Conservation (phyloP, 345 rosid species). For the Salix brachista region DNA sequence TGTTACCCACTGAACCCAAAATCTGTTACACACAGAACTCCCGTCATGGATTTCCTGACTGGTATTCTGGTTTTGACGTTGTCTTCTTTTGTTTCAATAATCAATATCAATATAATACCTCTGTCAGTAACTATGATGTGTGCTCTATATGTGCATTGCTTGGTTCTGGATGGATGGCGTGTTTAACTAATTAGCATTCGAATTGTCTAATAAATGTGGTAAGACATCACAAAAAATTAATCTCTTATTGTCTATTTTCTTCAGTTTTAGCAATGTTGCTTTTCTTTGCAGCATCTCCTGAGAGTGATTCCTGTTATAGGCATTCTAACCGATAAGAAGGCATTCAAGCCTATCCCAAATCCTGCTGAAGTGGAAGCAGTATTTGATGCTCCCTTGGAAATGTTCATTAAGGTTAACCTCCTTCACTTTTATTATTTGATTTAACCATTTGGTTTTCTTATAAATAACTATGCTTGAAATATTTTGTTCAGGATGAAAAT, state of each 20-base stretch:
- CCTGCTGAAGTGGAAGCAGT: slow-evolving; percentile 83
- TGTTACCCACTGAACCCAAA: not conserved
- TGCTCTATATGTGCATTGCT: not conserved
- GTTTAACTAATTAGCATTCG: not conserved
- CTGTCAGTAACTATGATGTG: not conserved
- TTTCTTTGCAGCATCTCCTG: slow-evolving; percentile 69
- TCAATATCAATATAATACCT: not conserved
- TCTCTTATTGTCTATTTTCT: not conserved
- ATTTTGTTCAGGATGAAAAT: slow-evolving; percentile 56
- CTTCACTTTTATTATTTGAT: slow-evolving; percentile 8
- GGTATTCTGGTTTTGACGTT: not conserved
- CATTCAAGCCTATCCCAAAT: slow-evolving; percentile 64
- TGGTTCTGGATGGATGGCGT: not conserved
- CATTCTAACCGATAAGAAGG: slow-evolving; percentile 46
- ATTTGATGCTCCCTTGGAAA: slow-evolving; percentile 88
- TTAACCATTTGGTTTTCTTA: not conserved
- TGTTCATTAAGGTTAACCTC: slow-evolving; percentile 69
- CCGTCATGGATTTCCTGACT: not conserved
- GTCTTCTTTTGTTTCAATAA: not conserved
- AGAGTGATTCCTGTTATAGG: slow-evolving; percentile 87
- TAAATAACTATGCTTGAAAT: not conserved
- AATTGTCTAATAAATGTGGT: not conserved
- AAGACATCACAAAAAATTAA: not conserved
- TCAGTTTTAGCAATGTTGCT: slow-evolving; percentile 13
- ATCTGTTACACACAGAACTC: not conserved